Evolutionary conservation across 306 rosid species (phyloP), one percentile per base, ranked within the genome.

Genomic region (Cucumis melo): DNA sequence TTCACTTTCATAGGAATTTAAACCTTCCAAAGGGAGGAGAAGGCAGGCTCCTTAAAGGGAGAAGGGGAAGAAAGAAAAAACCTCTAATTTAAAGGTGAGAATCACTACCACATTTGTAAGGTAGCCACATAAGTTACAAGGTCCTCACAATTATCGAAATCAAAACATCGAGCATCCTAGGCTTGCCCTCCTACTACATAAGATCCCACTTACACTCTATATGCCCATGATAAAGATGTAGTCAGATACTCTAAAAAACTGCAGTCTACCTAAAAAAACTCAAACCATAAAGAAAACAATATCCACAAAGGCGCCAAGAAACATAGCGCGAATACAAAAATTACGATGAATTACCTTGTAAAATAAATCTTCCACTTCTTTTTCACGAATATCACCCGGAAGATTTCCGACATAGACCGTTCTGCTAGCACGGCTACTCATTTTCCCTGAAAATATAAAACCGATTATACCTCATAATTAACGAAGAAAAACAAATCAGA

Each of bases 351-450:
- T 59, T 78, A 95, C 99, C 99, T 95, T 95, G 82, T 84, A 73
- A 73, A 95, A 95, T 81, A 95, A 84, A 78, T 95, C 99, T 73
- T 95, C 98, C 64, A 95, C 99, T 86, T 95, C 99, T 80, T 96
- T 90, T 87, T 95, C 99, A 65, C 98, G 99, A 66, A 95, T 91
- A 82, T 95, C 99, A 24, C 98, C 99, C 11, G 99, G 99, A 13
- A 95, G 96, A 80, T 95, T 95, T 65, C 99, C 99, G 36, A 95
- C 99, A 83, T 92, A 95, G 23, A 95, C 85, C 44, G 97, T 92
- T 84, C 92, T 89, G 89, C 98, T 95, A 4, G 90, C 84, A 46
- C 92, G 96, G 81, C 97, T 83, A 59, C 99, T 95, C 98, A 95
- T 94, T 71, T 82, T 84, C 72, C 83, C 91, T 86, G 55, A 65